Evolutionary conservation across 208 protist genomes (phyloP).

Genomic region (Trypanosoma cruzi): DNA sequence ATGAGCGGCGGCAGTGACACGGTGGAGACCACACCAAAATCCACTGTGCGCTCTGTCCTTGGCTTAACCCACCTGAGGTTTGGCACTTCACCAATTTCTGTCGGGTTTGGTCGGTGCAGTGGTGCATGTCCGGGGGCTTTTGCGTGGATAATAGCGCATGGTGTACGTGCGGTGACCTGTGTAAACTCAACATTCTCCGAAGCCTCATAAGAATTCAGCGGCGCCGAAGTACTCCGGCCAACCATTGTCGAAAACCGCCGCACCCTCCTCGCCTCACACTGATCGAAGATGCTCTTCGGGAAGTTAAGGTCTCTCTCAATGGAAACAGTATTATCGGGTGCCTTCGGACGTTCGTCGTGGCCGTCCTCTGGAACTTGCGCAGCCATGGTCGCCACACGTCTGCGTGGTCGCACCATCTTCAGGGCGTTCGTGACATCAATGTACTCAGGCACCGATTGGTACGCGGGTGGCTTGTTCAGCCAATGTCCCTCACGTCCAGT

Average conservation of each 20-base stretch:
- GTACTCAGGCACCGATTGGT: constrained; percentile 27
- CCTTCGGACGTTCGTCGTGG: not conserved
- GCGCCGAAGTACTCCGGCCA: constrained; percentile 17
- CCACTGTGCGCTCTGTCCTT: constrained; percentile 33
- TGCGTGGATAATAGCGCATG: constrained; percentile 52
- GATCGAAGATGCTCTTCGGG: constrained; percentile 46
- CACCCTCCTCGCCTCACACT: constrained; percentile 33
- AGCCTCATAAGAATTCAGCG: constrained; percentile 10
- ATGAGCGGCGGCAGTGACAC: constrained; percentile 30
- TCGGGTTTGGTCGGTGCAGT: constrained; percentile 46
- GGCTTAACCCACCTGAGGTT: constrained; percentile 58
- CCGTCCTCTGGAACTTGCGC: constrained; percentile 24
- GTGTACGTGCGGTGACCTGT: constrained; percentile 38
- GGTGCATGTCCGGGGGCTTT: constrained; percentile 60
- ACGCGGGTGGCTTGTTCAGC: constrained; percentile 35
- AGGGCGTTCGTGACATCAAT: constrained; percentile 56
- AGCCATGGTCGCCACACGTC: constrained; percentile 37
- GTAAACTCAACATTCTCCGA: constrained; percentile 38
- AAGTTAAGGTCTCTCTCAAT: constrained; percentile 68
- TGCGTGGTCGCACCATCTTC: constrained; percentile 45
- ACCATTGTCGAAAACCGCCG: constrained; percentile 53
- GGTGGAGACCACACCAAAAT: constrained; percentile 34
- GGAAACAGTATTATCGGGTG: constrained; percentile 47
- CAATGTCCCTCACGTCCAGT: constrained; percentile 64
- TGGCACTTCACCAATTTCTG: constrained; percentile 69